These are phyloP conservation scores for Clarireedia hainanense DNA, from an alignment of 2,329 filamentous ascomycete species.

Conservation along the genomic window DNA sequence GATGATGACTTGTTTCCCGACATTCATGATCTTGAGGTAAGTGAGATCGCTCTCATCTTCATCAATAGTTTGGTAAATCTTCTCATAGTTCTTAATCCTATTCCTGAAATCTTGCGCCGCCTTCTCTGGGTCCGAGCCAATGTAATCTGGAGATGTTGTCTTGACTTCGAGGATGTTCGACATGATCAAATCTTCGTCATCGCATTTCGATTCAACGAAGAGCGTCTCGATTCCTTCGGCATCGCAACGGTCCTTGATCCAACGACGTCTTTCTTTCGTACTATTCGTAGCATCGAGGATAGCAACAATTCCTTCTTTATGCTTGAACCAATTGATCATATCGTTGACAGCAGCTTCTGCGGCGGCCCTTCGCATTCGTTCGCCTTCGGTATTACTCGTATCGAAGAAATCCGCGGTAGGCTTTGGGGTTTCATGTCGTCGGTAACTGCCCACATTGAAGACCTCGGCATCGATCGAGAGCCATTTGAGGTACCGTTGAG, in stretches of 20 bases:
- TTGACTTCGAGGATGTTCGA: conserved; percentile 97
- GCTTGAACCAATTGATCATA: conserved; percentile 88
- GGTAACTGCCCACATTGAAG: conserved; percentile 97
- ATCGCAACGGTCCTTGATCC: conserved; percentile 77
- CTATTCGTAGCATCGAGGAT: conserved; percentile 97
- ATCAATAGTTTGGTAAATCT: conserved; percentile 90
- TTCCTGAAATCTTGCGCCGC: conserved; percentile 89
- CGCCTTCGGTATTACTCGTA: conserved; percentile 79
- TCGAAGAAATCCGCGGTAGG: conserved; percentile 95
- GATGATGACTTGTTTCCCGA: conserved; percentile 94
- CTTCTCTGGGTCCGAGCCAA: conserved; percentile 84
- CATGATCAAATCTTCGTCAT: conserved; percentile 94
- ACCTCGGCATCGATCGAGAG: conserved; percentile 87
- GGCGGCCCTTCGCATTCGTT: conserved; percentile 77
- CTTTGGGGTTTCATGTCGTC: conserved; percentile 80
- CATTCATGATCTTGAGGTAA: conserved; percentile 95
- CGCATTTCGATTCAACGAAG: conserved; percentile 95
- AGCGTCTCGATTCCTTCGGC: conserved; percentile 77
- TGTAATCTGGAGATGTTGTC: conserved; percentile 90
- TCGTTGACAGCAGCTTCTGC: conserved; percentile 87
- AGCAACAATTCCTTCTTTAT: conserved; percentile 72
- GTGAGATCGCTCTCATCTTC: conserved; percentile 82
- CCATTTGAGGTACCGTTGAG: conserved; percentile 92
- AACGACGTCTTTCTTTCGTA: conserved; percentile 79
- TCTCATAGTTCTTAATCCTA: conserved; percentile 94